Conservation (phyloP, 2,329 filamentous ascomycete genomes). For the Cladosporium sp. region DNA sequence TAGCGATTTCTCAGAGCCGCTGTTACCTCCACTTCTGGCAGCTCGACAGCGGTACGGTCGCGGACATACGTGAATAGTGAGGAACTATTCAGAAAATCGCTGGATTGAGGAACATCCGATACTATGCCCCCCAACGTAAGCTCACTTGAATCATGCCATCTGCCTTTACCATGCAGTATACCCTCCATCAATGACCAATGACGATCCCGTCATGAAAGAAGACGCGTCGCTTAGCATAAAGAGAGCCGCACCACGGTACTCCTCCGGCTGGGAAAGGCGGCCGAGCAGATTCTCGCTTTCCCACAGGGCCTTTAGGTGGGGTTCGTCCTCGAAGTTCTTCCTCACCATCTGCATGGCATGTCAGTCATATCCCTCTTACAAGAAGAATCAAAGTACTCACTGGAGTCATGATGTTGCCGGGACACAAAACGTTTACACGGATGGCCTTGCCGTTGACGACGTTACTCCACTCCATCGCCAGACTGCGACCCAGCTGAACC, state of each 20-base stretch:
- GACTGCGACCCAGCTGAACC: slow-evolving; percentile 44
- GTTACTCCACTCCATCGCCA: slow-evolving; percentile 49
- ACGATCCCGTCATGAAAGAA: slow-evolving; percentile 24
- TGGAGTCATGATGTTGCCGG: slow-evolving; percentile 31
- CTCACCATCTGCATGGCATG: slow-evolving; percentile 23
- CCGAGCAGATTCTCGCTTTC: slow-evolving; percentile 30
- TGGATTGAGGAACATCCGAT: too few relatives aligned
- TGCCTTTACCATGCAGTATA: slow-evolving; percentile 20
- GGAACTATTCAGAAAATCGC: too few relatives aligned
- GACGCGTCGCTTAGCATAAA: slow-evolving; percentile 27
- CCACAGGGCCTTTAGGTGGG: slow-evolving; percentile 25
- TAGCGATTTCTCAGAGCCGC: too few relatives aligned
- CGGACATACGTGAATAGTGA: too few relatives aligned
- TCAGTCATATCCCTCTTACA: neutral
- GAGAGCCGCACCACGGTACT: slow-evolving; percentile 26
- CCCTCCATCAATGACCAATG: slow-evolving; percentile 26
- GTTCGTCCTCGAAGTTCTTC: slow-evolving; percentile 27
- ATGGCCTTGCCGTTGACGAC: slow-evolving; percentile 28
- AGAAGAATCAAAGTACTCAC: slow-evolving; percentile 9
- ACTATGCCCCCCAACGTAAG: too few relatives aligned
- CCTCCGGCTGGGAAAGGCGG: slow-evolving; percentile 23
- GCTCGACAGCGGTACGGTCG: too few relatives aligned
- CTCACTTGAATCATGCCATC: neutral
- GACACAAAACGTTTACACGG: slow-evolving; percentile 29
- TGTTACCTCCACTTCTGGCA: too few relatives aligned